phyloP scores from a whole-genome alignment of 163 green algal genomes.

The Prototheca wickerhamii region DNA sequence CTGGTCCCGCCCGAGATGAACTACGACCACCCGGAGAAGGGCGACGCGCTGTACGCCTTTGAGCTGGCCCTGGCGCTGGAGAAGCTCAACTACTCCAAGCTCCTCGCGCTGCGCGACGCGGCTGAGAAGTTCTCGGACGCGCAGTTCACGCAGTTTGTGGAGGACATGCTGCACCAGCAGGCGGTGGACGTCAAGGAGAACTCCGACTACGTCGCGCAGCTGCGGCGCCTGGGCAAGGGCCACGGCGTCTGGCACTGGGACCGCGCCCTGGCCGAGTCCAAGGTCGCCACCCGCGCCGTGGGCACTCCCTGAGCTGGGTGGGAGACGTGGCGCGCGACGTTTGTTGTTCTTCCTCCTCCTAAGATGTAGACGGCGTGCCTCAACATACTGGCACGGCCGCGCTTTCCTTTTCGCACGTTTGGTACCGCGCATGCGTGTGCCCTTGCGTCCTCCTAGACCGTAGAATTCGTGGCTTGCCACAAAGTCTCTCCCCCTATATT shows the following conservation, averaged over 20 bases:
- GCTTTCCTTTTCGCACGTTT: too few relatives aligned
- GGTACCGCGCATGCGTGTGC: too few relatives aligned
- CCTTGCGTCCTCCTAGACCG: too few relatives aligned
- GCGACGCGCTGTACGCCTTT: slow-evolving; percentile 63
- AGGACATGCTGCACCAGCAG: slow-evolving; percentile 84
- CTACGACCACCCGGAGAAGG: slow-evolving; percentile 25
- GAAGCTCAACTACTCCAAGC: slow-evolving; percentile 81
- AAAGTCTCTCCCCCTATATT: too few relatives aligned
- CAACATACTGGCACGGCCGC: too few relatives aligned
- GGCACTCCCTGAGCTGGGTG: not conserved
- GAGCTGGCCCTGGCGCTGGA: slow-evolving; percentile 73
- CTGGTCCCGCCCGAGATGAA: slow-evolving; percentile 61
- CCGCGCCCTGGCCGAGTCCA: slow-evolving; percentile 3
- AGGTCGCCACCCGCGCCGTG: not conserved
- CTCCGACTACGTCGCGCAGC: slow-evolving; percentile 78
- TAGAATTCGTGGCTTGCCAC: too few relatives aligned
- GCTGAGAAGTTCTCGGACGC: slow-evolving; percentile 75
- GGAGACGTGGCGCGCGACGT: too few relatives aligned
- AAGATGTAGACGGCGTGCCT: too few relatives aligned
- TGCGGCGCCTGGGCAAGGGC: slow-evolving; percentile 86
- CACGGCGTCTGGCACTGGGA: slow-evolving; percentile 83
- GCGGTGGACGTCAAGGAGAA: slow-evolving; percentile 79
- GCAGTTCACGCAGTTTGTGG: slow-evolving; percentile 83
- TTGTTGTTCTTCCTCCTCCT: too few relatives aligned
- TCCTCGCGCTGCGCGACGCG: slow-evolving; percentile 44